Conservation (phyloP, 768 basidiomycete genomes). For the Tephrocybe rancida region DNA sequence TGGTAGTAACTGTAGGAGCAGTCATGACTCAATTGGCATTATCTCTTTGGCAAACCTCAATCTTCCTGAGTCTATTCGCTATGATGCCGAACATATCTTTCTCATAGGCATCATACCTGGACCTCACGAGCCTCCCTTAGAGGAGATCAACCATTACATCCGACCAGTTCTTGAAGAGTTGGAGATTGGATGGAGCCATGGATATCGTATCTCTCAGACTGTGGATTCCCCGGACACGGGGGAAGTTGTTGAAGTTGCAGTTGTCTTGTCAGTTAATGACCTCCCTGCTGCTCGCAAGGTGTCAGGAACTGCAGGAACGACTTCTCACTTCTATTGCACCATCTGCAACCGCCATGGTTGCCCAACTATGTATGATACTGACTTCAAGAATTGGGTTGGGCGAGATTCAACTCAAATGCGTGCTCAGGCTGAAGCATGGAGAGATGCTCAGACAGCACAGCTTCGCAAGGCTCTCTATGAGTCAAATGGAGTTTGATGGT, state of each 20-base stretch:
- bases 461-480: constrained; percentile 19
- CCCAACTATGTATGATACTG: constrained; percentile 13
- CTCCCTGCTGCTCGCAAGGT: constrained; percentile 31
- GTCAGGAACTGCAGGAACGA: constrained; percentile 21
- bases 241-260: background rate
- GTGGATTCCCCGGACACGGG: constrained; percentile 9
- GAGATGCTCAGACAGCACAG: constrained; percentile 14
- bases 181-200: constrained; percentile 16
- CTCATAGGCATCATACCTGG: constrained; percentile 31
- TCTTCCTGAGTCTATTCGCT: constrained; percentile 29
- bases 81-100: constrained; percentile 35
- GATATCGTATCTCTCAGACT: constrained; percentile 21
- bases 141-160: constrained; percentile 31
- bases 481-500: constrained; percentile 26
- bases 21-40: constrained; percentile 27
- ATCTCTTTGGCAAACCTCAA: constrained; percentile 35
- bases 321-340: constrained; percentile 30
- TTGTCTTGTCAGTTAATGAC: constrained; percentile 20
- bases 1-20: constrained; percentile 13
- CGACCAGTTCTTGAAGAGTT: constrained; percentile 28
- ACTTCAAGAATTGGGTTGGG: constrained; percentile 16
- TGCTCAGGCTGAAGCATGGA: constrained; percentile 20
- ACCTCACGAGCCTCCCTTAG: constrained; percentile 24
- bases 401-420: constrained; percentile 13
- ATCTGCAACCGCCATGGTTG: constrained; percentile 25